Base-by-base conservation (phyloP, 1,284 basidiomycete genomes). In the Heterobasidion parviporum region DNA sequence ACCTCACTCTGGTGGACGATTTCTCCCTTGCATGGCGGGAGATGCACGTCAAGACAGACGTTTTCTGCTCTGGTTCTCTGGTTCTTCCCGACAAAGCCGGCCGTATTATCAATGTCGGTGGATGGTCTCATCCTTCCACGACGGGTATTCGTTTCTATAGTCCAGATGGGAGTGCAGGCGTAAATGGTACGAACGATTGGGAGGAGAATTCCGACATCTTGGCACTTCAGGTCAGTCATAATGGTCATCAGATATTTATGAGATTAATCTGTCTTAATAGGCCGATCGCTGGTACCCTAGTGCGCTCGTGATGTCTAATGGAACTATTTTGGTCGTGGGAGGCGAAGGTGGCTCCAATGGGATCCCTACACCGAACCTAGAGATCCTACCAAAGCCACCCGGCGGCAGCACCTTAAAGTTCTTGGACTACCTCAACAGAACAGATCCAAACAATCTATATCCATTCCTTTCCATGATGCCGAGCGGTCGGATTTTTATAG, bases 381-480 rank as follows among this genome's bases (percentile, higher is more conserved):
- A 89, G 66, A 74, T 85, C 51, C 71, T 81, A 0, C 79, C 79
- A 0, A 71, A 63, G 2, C 72, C 74, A 4, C 60, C 18, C 10
- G 78, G 79, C 1, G 76, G 74, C 14, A 64, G 66, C 18, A 80
- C 78, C 0, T 61, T 54, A 5, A 59, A 74, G 47, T 71, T 71
- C 49, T 70, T 80, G 54, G 75, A 80, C 58, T 80, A 71, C 60
- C 63, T 81, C 47, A 64, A 74, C 43, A 75, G 85, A 35, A 88
- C 87, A 2, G 82, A 89, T 62, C 87, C 87, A 1, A 81, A 86
- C 65, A 89, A 89, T 62, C 65, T 89, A 51, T 90, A 89, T 63
- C 88, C 87, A 0, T 89, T 87, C 73, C 70, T 89, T n/a, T 70
- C 83, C 55, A 75, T 87, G 9, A 74, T 89, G 18, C 85, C 87